Evolutionary conservation across 148 eudicot genomes (phyloP).

Genomic region (Vaccinium macrocarpon): DNA sequence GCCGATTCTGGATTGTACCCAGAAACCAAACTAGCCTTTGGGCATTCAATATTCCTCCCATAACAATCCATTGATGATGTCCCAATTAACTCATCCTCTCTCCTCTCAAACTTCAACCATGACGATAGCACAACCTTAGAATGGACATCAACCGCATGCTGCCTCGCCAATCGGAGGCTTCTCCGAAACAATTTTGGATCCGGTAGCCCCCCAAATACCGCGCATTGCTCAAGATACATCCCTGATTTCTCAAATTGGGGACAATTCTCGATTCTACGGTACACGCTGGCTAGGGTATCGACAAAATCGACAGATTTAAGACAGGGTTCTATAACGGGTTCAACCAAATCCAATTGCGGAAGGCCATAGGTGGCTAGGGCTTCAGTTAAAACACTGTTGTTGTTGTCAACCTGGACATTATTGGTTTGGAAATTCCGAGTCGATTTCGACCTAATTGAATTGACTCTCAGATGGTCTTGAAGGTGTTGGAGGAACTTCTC

Average conservation of each 20-base stretch:
- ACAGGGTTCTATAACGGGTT: constrained; percentile 47
- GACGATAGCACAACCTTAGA: constrained; percentile 58
- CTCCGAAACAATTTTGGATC: constrained; percentile 54
- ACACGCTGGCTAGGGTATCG: constrained; percentile 45
- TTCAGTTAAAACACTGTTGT: constrained; percentile 32
- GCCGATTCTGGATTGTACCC: constrained; percentile 58
- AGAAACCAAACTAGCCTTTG: constrained; percentile 41
- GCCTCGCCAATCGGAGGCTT: constrained; percentile 48
- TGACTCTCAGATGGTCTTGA: constrained; percentile 71
- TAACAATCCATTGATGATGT: constrained; percentile 51
- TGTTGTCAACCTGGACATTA: constrained; percentile 23
- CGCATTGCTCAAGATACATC: constrained; percentile 47
- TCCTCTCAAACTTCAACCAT: constrained; percentile 61
- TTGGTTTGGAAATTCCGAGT: constrained; percentile 20
- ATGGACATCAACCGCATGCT: constrained; percentile 59
- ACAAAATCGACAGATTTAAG: constrained; percentile 47
- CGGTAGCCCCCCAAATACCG: constrained; percentile 32
- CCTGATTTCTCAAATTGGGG: constrained; percentile 34
- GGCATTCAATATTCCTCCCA: constrained; percentile 54
- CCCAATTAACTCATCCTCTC: constrained; percentile 58
- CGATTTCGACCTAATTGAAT: constrained; percentile 55
- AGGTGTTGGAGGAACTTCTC: constrained; percentile 60
- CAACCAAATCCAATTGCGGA: constrained; percentile 38
- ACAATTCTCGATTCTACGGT: constrained; percentile 32
- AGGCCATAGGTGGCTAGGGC: constrained; percentile 37